Percentiles rank a stretch among this genome's conserved stretches.
Conservation (phyloP, 768 basidiomycete species). For the Podaxis sp. region DNA sequence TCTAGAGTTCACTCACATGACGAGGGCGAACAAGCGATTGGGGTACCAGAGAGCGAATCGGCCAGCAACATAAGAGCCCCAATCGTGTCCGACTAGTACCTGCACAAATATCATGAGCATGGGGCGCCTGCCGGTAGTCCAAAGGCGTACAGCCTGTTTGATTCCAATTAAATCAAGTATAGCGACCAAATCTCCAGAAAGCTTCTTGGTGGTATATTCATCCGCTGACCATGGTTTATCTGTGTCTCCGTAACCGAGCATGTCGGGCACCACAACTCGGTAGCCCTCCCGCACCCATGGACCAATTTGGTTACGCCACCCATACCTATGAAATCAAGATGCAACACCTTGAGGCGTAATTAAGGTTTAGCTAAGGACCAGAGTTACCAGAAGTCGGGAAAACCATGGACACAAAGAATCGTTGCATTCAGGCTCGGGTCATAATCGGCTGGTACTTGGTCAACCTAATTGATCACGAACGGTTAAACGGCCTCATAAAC, state of each 20-base stretch:
- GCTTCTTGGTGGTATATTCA: conserved; percentile 59
- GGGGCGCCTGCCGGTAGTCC: background rate
- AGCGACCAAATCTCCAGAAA: conserved; percentile 63
- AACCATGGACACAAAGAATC: conserved; percentile 77
- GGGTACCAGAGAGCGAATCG: conserved; percentile 78
- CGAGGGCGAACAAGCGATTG: conserved; percentile 54
- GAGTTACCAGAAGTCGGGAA: conserved; percentile 61
- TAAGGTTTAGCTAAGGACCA: background rate
- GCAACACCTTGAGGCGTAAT: background rate
- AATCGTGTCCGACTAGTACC: conserved; percentile 80
- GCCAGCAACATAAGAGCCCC: conserved; percentile 66
- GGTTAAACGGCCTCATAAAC: background rate
- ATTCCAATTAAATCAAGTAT: conserved; percentile 59
- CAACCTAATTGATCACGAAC: conserved; percentile 33
- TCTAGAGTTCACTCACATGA: conserved; percentile 45
- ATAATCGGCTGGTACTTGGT: conserved; percentile 54
- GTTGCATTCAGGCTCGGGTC: conserved; percentile 44
- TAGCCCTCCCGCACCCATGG: conserved; percentile 65
- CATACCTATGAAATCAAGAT: conserved; percentile 46
- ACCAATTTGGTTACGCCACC: conserved; percentile 73
- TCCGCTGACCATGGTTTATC: conserved; percentile 56
- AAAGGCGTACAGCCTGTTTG: conserved; percentile 48
- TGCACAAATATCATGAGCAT: conserved; percentile 18
- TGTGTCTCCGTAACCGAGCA: conserved; percentile 67
- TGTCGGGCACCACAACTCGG: conserved; percentile 62